phyloP scores from a whole-genome alignment of 73 alveolate species.

The Paramecium primaurelia region DNA sequence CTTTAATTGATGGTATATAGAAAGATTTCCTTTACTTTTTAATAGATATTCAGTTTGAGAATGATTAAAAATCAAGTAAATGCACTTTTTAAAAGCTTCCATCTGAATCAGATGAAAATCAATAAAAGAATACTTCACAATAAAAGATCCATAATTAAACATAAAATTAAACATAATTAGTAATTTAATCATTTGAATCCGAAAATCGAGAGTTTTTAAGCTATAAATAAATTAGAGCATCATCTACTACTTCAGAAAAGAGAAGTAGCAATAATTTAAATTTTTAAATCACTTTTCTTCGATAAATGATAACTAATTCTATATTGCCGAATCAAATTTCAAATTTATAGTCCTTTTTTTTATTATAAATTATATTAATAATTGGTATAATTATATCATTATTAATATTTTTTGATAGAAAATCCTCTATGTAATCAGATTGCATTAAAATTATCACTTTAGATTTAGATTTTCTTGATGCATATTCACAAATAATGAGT shows the following conservation, averaged over 20 bases:
- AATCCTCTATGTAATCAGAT: neutral
- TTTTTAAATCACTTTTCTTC: neutral
- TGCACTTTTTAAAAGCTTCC: neutral
- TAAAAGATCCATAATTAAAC: neutral
- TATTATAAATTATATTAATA: neutral
- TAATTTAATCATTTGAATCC: neutral
- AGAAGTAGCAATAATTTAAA: neutral
- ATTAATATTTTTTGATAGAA: neutral
- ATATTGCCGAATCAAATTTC: neutral
- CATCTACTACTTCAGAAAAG: neutral
- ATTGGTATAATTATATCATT: neutral
- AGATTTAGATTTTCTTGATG: conserved; percentile 25
- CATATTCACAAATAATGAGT: neutral
- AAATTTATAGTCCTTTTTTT: neutral
- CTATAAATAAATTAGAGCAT: neutral
- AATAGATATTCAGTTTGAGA: neutral
- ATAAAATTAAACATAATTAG: neutral
- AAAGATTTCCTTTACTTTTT: neutral
- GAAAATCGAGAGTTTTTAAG: neutral
- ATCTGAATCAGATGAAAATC: neutral
- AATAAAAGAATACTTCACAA: neutral
- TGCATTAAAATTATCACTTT: neutral
- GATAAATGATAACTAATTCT: neutral
- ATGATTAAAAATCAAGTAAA: neutral
- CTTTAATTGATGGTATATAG: neutral